These are phyloP conservation scores for Noccaea bulbosa DNA, from an alignment of 345 rosid species.

Conservation along the genomic window DNA sequence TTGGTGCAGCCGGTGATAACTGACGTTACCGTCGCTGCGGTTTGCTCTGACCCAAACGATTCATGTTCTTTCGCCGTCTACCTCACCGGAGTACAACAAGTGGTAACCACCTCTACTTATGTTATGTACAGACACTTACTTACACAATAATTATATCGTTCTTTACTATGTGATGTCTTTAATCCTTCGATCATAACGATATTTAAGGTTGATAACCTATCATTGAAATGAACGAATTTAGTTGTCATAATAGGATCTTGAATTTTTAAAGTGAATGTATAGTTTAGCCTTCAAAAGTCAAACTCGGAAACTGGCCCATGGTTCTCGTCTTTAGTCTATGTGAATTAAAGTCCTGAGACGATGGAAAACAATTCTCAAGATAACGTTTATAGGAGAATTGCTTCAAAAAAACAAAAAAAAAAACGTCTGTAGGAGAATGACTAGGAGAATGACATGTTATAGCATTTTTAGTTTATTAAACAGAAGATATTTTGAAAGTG, in stretches of 20 bases:
- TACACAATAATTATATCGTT: no score
- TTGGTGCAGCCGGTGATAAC: constrained; percentile 68
- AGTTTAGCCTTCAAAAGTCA: neutral
- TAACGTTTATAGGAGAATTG: no score
- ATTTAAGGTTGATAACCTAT: neutral
- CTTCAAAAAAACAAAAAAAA: no score
- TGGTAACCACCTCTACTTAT: constrained; percentile 47
- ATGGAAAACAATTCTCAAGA: neutral
- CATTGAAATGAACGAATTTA: neutral
- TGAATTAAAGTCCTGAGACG: neutral
- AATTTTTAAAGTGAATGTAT: neutral
- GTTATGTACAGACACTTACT: no score
- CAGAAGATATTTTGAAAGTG: neutral
- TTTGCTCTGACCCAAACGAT: constrained; percentile 65
- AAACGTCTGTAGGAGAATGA: neutral
- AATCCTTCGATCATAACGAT: neutral
- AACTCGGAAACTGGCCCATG: neutral
- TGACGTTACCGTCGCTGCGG: constrained; percentile 77
- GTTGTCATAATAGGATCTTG: neutral
- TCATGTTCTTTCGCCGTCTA: constrained; percentile 88
- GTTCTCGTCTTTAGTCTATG: neutral
- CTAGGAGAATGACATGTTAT: neutral
- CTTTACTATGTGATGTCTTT: neutral
- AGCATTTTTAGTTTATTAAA: no score
- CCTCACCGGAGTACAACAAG: constrained; percentile 81